Base-by-base conservation (phyloP, 176 grass and related monocot genomes). In the Phragmites australis region DNA sequence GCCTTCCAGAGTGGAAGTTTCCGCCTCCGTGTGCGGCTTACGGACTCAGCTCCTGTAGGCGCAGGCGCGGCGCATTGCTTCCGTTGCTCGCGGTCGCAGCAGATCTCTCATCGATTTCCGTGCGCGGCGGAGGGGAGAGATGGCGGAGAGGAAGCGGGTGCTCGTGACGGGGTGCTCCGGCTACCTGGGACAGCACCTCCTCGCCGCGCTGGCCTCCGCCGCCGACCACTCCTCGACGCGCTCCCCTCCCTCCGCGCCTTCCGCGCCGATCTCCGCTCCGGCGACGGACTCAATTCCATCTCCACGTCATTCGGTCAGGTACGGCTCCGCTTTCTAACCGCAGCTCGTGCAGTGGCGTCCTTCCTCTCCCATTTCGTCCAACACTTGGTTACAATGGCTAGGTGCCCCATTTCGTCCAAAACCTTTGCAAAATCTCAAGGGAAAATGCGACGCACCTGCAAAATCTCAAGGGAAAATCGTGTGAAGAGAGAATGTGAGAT, bases 121-220 rank as follows among this genome's bases (percentile, higher is more conserved):
- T 5, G 5, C 5, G 12, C 9, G 9, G 15, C 30, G 12, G n/a
- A 23, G 6, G 8, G 76, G 56, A 34, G 55, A 39, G 55, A 65
- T 68, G 71, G 58, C 49, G 66, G 46, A 17, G 73, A 83, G 68
- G 86, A 77, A 68, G 84, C 64, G 87, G 45, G 82, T 97, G 86
- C 50, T 97, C 23, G 89, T 97, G 68, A 89, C 94, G 63, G 94
- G 94, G 5, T 91, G 94, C 70, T 94, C 77, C 65, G 94, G 94
- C 29, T 97, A 94, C 83, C 74, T 94, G 62, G 94, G 94, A 6
- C 94, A 97, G 73, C 92, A 97, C 68, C 94, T 97, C 56, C 94
- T 97, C 27, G 67, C 90, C 30, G 80, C 69, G 30, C 87, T 96
- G 68, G 51, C 85, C 53, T 8, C 45, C 54, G 10, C 13, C 5